phyloP scores from a whole-genome alignment of 2,329 filamentous ascomycete species.

The Sporothrix protearum region DNA sequence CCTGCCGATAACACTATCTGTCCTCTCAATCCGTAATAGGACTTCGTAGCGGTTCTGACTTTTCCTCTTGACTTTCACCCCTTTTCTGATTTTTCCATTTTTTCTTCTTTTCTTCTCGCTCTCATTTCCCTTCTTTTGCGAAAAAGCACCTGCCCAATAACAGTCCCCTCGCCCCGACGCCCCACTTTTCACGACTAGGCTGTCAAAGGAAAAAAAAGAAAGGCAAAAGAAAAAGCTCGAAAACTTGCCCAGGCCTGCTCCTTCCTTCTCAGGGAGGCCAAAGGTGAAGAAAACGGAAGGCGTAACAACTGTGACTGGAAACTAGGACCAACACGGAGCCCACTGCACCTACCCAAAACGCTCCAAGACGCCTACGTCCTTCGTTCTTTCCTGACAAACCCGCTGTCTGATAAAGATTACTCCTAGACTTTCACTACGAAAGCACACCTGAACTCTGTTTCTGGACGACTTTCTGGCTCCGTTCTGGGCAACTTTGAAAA shows the following conservation, averaged over 20 bases:
- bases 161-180: neutral
- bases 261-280: neutral
- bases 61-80: neutral
- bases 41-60: neutral
- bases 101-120: neutral
- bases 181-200: constrained; percentile 22
- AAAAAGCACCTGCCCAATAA: constrained; percentile 25
- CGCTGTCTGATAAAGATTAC: constrained; percentile 27
- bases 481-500: constrained; percentile 29
- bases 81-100: constrained; percentile 21
- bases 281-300: constrained; percentile 3
- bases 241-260: constrained; percentile 9
- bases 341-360: too few relatives aligned
- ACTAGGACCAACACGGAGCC: neutral
- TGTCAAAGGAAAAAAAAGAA: constrained; percentile 17
- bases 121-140: constrained; percentile 21
- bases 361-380: neutral
- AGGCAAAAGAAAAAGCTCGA: neutral
- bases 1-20: constrained; percentile 20
- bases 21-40: neutral
- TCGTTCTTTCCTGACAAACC: constrained; percentile 19
- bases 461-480: constrained; percentile 10
- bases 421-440: constrained; percentile 29
- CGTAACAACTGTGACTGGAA: neutral
- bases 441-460: constrained; percentile 23